Conservation (phyloP, 1,284 basidiomycete species). For the Athelia sp. region DNA sequence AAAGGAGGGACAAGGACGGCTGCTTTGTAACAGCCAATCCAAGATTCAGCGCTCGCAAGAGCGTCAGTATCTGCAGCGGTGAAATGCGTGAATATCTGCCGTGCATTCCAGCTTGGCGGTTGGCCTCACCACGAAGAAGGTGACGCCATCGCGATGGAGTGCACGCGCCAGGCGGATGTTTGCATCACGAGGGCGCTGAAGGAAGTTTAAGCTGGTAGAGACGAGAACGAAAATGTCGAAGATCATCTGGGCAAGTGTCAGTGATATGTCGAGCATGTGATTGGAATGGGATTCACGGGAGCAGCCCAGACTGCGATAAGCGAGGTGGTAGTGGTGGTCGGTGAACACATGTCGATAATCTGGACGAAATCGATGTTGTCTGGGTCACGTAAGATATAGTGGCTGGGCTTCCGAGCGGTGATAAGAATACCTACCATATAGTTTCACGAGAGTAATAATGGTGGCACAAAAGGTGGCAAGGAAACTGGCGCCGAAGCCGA, state of each 20-base stretch:
- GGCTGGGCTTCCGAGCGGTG: not conserved
- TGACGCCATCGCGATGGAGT: not conserved
- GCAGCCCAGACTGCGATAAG: not conserved
- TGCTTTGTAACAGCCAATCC: not conserved
- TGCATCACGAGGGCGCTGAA: not conserved
- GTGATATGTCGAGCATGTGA: too few species aligned
- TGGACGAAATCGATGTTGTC: not conserved
- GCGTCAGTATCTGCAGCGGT: not conserved
- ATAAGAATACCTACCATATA: not conserved
- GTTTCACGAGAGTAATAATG: not conserved
- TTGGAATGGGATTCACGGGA: not conserved
- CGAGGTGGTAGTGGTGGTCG: not conserved
- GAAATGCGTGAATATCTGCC: too few species aligned
- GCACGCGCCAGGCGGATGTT: not conserved
- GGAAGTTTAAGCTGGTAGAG: not conserved
- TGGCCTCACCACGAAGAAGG: constrained; percentile 1
- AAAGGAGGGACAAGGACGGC: not conserved
- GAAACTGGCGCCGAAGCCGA: not conserved
- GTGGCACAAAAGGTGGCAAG: not conserved
- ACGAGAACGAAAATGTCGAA: not conserved
- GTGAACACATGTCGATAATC: not conserved
- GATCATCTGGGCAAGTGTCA: not conserved
- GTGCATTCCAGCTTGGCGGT: not conserved
- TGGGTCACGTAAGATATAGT: not conserved
- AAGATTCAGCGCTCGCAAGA: not conserved